Conservation (phyloP, 1,139 yeast species). For the Komagataea norvegica region DNA sequence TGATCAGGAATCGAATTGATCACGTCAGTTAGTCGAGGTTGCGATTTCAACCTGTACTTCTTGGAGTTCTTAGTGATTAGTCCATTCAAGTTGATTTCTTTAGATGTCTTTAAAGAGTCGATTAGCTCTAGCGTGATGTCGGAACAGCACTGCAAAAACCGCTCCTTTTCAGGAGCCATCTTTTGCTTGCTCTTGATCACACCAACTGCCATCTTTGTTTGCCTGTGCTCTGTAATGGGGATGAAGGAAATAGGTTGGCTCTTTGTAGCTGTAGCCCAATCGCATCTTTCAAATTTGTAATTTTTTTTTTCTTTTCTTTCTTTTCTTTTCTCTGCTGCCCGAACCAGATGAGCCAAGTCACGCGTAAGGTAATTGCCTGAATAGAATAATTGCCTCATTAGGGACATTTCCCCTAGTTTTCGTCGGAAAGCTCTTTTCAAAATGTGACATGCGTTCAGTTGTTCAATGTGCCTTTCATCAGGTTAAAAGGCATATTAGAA, state of each 20-base stretch:
- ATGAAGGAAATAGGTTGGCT: neutral
- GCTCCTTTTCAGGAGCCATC: conserved; percentile 81
- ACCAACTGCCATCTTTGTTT: conserved; percentile 24
- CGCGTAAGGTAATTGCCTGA: neutral
- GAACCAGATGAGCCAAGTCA: conserved; percentile 9
- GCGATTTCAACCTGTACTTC: conserved; percentile 85
- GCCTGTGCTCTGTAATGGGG: neutral
- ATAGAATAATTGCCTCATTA: no score
- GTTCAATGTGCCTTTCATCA: no score
- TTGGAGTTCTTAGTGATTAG: conserved; percentile 80
- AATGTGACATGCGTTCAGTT: neutral
- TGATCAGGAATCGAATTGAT: conserved; percentile 95
- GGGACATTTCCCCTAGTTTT: no score
- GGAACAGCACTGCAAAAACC: conserved; percentile 88
- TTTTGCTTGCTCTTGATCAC: conserved; percentile 44
- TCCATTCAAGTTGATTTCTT: conserved; percentile 87
- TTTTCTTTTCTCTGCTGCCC: conserved; percentile 1
- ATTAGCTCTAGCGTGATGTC: conserved; percentile 89
- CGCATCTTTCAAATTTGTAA: conserved; percentile 6
- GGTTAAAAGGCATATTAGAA: no score
- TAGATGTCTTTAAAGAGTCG: conserved; percentile 64
- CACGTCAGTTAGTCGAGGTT: conserved; percentile 92
- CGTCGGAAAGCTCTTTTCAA: neutral
- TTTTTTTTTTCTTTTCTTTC: conserved; percentile 6
- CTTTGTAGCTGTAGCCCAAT: neutral